Conservation (phyloP, 169 alveolate genomes). For the Cyclospora cayetanensis region DNA sequence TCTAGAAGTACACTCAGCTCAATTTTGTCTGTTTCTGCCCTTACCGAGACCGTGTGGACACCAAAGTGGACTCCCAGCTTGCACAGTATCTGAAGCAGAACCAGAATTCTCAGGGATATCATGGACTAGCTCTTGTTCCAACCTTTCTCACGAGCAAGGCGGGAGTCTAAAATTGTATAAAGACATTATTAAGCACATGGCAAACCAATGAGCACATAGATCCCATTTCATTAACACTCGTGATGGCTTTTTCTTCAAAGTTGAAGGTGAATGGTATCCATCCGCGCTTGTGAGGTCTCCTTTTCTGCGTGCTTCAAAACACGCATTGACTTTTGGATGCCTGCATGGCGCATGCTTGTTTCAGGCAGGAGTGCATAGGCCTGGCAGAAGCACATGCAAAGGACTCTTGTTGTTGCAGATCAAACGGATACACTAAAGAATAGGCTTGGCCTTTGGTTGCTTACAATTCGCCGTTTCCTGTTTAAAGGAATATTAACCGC, state of each 20-base stretch:
- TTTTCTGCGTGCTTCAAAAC: background rate
- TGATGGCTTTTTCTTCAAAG: constrained; percentile 31
- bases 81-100: constrained; percentile 2
- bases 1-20: constrained; percentile 13
- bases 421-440: background rate
- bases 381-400: constrained; percentile 44
- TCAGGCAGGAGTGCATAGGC: background rate
- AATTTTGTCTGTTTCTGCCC: background rate
- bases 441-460: background rate
- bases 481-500: constrained; percentile 2
- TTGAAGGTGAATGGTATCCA: constrained; percentile 5
- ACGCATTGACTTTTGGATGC: too few relatives aligned
- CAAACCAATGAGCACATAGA: background rate
- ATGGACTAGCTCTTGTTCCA: background rate
- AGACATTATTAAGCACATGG: background rate
- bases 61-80: background rate
- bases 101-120: background rate
- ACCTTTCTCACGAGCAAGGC: background rate
- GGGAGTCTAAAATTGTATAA: background rate
- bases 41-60: constrained; percentile 39
- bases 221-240: constrained; percentile 33
- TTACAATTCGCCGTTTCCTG: background rate
- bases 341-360: too few relatives aligned
- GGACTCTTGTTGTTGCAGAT: background rate
- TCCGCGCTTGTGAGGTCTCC: too few relatives aligned